Base-by-base conservation (phyloP, 805 yeast genomes). In the Kodamaea leandrae region DNA sequence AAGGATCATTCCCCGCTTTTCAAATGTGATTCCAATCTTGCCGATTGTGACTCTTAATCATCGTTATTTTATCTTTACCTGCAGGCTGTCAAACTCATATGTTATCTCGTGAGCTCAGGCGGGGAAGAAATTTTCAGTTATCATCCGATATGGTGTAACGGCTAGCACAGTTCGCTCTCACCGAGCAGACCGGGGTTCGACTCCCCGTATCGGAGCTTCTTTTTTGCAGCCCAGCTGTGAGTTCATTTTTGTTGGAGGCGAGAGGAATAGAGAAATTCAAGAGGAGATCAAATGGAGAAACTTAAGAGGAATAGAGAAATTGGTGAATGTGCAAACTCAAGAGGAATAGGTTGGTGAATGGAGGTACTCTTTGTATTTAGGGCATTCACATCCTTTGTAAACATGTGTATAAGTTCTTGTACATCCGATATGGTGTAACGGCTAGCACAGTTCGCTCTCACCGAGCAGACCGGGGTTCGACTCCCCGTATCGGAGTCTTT, bases 171-270 rank as follows among this genome's bases (percentile, higher is more conserved):
- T 77, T 77, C 83, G 83, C 84, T 80, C 79, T 80, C 84, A 80
- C 85, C 83, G 84, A 77, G 84, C 82, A 80, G 68, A 73, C 78
- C 82, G 83, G 86, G 85, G 86, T 80, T 80, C 86, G 84, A 80
- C 83, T 79, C 86, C 86, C 86, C 83, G 86, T 73, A 78, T 78
- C 84, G 85, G 86, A 80, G 76, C 46, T 45, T 46, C 43, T 43
- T 54, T 54, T 34, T 18, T 20, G 18, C 13, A n/a, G n/a, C n/a
- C n/a, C n/a, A n/a, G n/a, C n/a, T n/a, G n/a, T n/a, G n/a, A n/a
- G n/a, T n/a, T n/a, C n/a, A n/a, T n/a, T n/a, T n/a, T n/a, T n/a
- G n/a, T n/a, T n/a, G n/a, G n/a, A n/a, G n/a, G n/a, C n/a, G n/a
- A n/a, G n/a, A n/a, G n/a, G n/a, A n/a, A n/a, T n/a, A n/a, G n/a